These are phyloP conservation scores for Plectosphaerella sp. DNA, from an alignment of 2,329 filamentous ascomycete genomes.

Conservation along the genomic window DNA sequence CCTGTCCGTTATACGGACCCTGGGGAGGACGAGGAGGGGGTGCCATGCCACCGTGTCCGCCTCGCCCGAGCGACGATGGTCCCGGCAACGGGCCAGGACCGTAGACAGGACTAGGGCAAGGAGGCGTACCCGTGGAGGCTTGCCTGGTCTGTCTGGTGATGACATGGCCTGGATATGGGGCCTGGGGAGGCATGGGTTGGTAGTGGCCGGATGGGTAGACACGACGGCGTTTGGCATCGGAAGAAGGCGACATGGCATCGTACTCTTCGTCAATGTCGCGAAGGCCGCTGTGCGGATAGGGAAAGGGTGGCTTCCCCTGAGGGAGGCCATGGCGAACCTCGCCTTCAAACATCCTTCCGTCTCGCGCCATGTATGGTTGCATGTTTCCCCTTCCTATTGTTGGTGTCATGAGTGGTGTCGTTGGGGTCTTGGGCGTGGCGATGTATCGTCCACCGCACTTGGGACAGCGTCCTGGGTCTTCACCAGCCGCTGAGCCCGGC, in stretches of 20 bases:
- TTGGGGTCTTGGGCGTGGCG: conserved; percentile 56
- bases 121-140: conserved; percentile 15
- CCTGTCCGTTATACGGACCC: conserved; percentile 25
- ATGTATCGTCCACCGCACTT: conserved; percentile 70
- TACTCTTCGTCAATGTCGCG: conserved; percentile 29
- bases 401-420: conserved; percentile 37
- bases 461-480: conserved; percentile 56
- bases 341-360: conserved; percentile 5
- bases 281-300: conserved; percentile 8
- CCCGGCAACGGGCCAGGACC: conserved; percentile 20
- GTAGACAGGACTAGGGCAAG: conserved; percentile 19
- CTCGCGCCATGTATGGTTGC: conserved; percentile 10
- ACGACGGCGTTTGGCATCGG: conserved; percentile 60
- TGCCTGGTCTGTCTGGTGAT: conserved; percentile 6
- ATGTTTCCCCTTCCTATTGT: conserved; percentile 21
- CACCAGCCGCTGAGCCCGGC: conserved; percentile 29
- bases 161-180: conserved; percentile 7
- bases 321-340: conserved; percentile 8
- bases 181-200: conserved; percentile 16
- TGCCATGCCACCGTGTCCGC: conserved; percentile 38
- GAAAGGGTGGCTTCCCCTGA: conserved; percentile 7
- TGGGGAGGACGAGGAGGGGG: conserved; percentile 47
- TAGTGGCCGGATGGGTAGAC: conserved; percentile 40
- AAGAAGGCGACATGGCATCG: conserved; percentile 37
- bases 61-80: conserved; percentile 6